phyloP scores from a whole-genome alignment of 2,329 filamentous ascomycete genomes.

The Aspergillus ochraceus region DNA sequence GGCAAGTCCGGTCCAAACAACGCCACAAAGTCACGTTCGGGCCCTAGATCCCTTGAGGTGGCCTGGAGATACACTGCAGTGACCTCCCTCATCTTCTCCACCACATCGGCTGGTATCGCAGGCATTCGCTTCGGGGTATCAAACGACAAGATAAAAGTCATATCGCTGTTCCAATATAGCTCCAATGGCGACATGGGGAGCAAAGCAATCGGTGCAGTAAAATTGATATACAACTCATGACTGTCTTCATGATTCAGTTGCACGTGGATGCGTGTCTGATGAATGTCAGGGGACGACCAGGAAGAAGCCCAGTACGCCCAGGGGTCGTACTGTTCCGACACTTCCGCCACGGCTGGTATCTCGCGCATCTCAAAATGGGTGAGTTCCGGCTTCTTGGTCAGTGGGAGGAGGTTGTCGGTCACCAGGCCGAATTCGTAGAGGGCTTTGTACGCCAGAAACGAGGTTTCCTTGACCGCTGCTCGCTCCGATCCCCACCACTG shows the following conservation, averaged over 20 bases:
- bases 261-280: slow-evolving; percentile 25
- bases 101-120: slow-evolving; percentile 17
- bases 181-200: slow-evolving; percentile 23
- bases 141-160: slow-evolving; percentile 22
- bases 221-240: slow-evolving; percentile 19
- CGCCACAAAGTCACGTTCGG: slow-evolving; percentile 25
- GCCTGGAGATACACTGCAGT: slow-evolving; percentile 30
- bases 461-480: slow-evolving; percentile 75
- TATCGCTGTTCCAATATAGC: slow-evolving; percentile 31
- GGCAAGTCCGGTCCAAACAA: slow-evolving; percentile 28
- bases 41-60: slow-evolving; percentile 8
- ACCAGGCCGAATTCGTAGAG: slow-evolving; percentile 71
- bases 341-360: slow-evolving; percentile 21
- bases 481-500: slow-evolving; percentile 68
- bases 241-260: slow-evolving; percentile 11
- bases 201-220: slow-evolving; percentile 20
- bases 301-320: slow-evolving; percentile 28
- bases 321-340: slow-evolving; percentile 31
- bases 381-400: slow-evolving; percentile 32
- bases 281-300: slow-evolving; percentile 24
- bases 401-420: slow-evolving; percentile 75
- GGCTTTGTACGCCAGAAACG: slow-evolving; percentile 73
- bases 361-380: slow-evolving; percentile 7
- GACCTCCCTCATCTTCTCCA: slow-evolving; percentile 32
- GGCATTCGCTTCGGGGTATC: slow-evolving; percentile 8